Evolutionary conservation across 2,329 filamentous ascomycete genomes (phyloP), one percentile per base, ranked within the genome.

Genomic region (Dothistroma pini): DNA sequence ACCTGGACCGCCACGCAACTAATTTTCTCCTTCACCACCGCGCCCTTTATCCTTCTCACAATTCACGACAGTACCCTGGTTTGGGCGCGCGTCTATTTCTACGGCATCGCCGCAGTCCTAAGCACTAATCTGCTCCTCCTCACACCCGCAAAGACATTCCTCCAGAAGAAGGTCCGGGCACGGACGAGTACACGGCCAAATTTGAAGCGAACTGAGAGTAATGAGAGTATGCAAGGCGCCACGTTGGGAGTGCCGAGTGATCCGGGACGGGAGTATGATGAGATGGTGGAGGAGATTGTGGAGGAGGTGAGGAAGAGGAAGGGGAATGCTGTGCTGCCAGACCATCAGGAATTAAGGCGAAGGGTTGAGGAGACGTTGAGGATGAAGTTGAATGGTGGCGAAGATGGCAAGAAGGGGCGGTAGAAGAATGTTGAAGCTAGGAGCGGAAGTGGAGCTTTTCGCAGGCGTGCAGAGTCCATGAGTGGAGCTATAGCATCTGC

Each of bases 41-140:
- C 88, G 0, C 95, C 95, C 0, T 99, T 99, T 76, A 84, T 97
- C 50, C 80, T 97, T 44, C 87, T 99, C 25, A 82, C 81, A 22
- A 86, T 97, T 66, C 77, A 80, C 19, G 84, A 86, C 62, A 93
- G 89, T 10, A 75, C 96, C 48, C 78, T 81, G 2, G 88, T 90
- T 60, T 99, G 95, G 95, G 78, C 85, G 0, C 86, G 90, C 48
- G 89, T 97, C 38, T 95, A 96, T 78, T 97, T 92, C 78, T 99
- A 96, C 76, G 86, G 85, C 34, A 80, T 95, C 58, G 72, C 93
- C 63, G 87, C 86, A 66, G 89, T 89, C 0, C 76, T 80, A 10
- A 74, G 78, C 0, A 85, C 86, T 19, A 84, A 93, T 59, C 84
- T 80, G 8, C 89, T 96, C 78, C 96, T 97, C 72, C 84, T 87